Conservation (phyloP, 2,329 filamentous ascomycete genomes). For the Colletotrichum incanum region DNA sequence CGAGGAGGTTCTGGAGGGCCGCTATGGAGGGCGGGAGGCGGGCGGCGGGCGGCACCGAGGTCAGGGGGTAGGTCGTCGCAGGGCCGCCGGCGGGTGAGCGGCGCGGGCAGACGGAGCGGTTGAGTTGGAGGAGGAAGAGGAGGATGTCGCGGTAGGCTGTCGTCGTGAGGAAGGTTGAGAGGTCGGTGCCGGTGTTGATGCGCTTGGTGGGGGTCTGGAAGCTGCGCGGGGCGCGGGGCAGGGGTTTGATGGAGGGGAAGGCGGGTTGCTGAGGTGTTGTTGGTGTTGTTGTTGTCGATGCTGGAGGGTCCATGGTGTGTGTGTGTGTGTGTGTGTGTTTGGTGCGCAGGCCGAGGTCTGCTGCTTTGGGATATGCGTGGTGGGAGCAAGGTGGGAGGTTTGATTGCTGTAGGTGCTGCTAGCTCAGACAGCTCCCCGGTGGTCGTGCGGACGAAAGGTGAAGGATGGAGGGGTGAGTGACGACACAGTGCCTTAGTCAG, state of each 20-base stretch:
- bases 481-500: slow-evolving; percentile 21
- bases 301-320: slow-evolving; percentile 27
- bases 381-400: background rate
- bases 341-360: background rate
- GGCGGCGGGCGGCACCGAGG: slow-evolving; percentile 58
- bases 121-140: slow-evolving; percentile 90
- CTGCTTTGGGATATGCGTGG: background rate
- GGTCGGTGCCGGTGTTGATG: slow-evolving; percentile 89
- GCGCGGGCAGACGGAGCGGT: slow-evolving; percentile 85
- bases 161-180: slow-evolving; percentile 83
- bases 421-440: slow-evolving; percentile 14
- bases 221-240: slow-evolving; percentile 65
- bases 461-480: slow-evolving; percentile 17
- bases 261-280: slow-evolving; percentile 8
- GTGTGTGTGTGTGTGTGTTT: background rate
- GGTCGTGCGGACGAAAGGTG: background rate
- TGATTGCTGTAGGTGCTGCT: slow-evolving; percentile 3
- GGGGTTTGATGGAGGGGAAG: slow-evolving; percentile 56
- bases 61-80: slow-evolving; percentile 60
- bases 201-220: slow-evolving; percentile 82
- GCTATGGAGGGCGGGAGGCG: slow-evolving; percentile 69
- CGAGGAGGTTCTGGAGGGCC: slow-evolving; percentile 77
- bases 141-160: slow-evolving; percentile 90
- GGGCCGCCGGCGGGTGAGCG: slow-evolving; percentile 59
- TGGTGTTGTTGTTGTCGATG: background rate